Conservation (phyloP, 2,329 filamentous ascomycete genomes). For the Fusarium sp. region DNA sequence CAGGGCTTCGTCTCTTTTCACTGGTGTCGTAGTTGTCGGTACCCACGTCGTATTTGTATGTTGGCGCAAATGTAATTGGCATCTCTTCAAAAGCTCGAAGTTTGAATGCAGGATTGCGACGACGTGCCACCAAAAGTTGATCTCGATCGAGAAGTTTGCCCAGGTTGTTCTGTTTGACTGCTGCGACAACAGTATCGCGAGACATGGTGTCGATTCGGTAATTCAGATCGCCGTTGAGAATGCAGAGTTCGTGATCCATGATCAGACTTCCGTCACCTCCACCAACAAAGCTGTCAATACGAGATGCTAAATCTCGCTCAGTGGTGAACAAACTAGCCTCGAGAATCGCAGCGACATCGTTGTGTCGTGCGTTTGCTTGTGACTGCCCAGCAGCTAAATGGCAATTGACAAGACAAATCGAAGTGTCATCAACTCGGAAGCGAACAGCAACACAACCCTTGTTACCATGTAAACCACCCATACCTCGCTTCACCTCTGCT, state of each 20-base stretch:
- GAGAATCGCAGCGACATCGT: conserved; percentile 89
- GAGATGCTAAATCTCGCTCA: conserved; percentile 73
- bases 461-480: conserved; percentile 95
- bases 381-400: conserved; percentile 95
- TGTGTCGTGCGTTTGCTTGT: conserved; percentile 90
- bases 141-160: conserved; percentile 90
- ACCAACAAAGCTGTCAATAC: conserved; percentile 83
- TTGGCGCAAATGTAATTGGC: conserved; percentile 91
- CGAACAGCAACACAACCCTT: conserved; percentile 93
- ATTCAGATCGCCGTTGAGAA: conserved; percentile 95
- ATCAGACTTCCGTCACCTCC: conserved; percentile 97
- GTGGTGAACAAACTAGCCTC: conserved; percentile 80
- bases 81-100: conserved; percentile 91
- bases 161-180: conserved; percentile 83
- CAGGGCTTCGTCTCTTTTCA: conserved; percentile 92
- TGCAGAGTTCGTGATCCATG: conserved; percentile 96
- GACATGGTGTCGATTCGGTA: conserved; percentile 99
- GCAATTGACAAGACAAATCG: conserved; percentile 96
- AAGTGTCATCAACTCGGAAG: conserved; percentile 94
- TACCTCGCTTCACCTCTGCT: conserved; percentile 91
- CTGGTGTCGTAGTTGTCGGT: conserved; percentile 94
- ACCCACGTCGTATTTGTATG: conserved; percentile 98
- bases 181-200: conserved; percentile 89
- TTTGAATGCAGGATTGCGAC: conserved; percentile 89
- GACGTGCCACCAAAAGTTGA: conserved; percentile 87